Base-by-base conservation (phyloP, 2,329 filamentous ascomycete species). In the Botryosphaeria dothidea region DNA sequence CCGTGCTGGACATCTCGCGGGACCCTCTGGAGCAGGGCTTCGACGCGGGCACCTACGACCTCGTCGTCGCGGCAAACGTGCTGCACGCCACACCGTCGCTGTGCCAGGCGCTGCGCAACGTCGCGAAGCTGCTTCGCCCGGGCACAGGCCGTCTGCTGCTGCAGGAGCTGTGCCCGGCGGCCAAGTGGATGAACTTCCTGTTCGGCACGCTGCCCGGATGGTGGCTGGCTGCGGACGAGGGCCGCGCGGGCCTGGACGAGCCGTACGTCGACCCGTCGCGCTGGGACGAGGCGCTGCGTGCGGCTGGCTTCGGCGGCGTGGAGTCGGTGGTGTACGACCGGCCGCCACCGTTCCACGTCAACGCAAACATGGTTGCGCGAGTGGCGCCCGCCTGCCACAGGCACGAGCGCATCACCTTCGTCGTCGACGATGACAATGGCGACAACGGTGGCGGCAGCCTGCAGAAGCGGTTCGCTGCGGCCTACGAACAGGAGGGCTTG, bases 121-220 rank as follows among this genome's bases (percentile, higher is more conserved):
- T 67, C 0, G 65, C 69, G 4, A 36, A 52, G 6, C 52, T 75
- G 2, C 66, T 74, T 0, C 69, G 66, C n/a, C 79, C 82, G 31
- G 31, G 31, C 0, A 80, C 78, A 1, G 83, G 83, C 0, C 76
- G 79, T n/a, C 68, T 85, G 0, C 27, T 84, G 67, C 74, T 65
- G 8, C 27, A 23, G 3, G 49, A 52, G 27, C 23, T 52, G 6
- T 31, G 23, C 5, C 5, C 29, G 8, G 23, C 17, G 4, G 27
- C 49, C 17, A 15, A 36, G 2, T 34, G n/a, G 8, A 17, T 23
- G 4, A 23, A 36, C 9, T 27, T 17, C 17, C n/a, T 27, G 17
- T 52, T 52, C n/a, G 49, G 49, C 27, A 52, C 17, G 27, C n/a
- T 27, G 17, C n/a, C 27, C 6, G 49, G 49, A 7, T 52, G 49